Base-by-base conservation (phyloP, 768 basidiomycete genomes). In the Lentinula detonsa region DNA sequence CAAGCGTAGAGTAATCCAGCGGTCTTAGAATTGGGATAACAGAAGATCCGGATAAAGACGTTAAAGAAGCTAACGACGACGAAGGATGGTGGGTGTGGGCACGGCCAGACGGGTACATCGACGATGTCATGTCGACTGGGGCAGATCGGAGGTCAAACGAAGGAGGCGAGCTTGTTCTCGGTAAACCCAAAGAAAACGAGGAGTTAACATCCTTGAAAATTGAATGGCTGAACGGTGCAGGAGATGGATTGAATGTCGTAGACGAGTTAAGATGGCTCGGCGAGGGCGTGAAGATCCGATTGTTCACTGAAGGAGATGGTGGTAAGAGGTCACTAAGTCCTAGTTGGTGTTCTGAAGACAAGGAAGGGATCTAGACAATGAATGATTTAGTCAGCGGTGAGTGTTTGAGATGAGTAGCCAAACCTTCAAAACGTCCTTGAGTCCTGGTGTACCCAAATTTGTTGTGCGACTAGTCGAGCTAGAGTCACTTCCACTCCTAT, bases 381-480 rank as follows among this genome's bases (percentile, higher is more conserved):
- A 48, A 53, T 61, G 61, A 39, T 34, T 13, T 8, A 50, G 45
- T 23, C 21, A 31, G 28, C 49, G 8, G 10, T 23, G 8, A 9
- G 6, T 21, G 4, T 13, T 23, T 23, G 15, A 40, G 13, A 31
- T 7, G 11, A 33, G 2, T 5, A 15, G n/a, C 60, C 49, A 69
- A 69, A 86, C 88, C 83, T 90, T 90, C 31, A 90, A 71, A 16
- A 88, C 85, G 67, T 91, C 88, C 67, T 86, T 90, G 35, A 90
- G 73, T 3, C 84, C 87, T 1, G 87, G 86, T 0, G 85, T 72
- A 28, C 76, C 74, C 40, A 76, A 64, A 57, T 66, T 64, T 13
- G 67, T 69, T 68, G 59, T 77, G 70, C 60, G 73, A 67, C 65
- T 72, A 68, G 57, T 59, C 45, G 65, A 62, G 16, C 79, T 78